These are phyloP conservation scores for Saksenaea vasiformis DNA, from an alignment of 371 early-diverging fungal species.

Conservation along the genomic window DNA sequence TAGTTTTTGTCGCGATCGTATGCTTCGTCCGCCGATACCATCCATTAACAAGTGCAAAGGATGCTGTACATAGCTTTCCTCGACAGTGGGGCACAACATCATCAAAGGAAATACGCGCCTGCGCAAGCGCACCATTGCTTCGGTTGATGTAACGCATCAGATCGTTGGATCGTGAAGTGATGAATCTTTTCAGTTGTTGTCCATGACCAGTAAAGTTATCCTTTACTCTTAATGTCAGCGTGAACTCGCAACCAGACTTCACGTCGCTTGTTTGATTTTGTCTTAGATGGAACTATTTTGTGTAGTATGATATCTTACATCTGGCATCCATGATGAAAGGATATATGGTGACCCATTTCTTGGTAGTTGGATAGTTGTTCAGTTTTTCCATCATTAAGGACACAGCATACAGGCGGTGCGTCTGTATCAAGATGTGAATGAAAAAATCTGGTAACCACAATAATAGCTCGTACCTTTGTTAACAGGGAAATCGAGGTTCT, in stretches of 20 bases:
- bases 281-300: not conserved
- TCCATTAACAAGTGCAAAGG: slow-evolving; percentile 40
- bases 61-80: slow-evolving; percentile 25
- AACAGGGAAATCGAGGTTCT: slow-evolving; percentile 38
- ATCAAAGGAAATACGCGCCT: slow-evolving; percentile 32
- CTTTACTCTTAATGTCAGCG: slow-evolving; percentile 15
- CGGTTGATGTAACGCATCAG: slow-evolving; percentile 20
- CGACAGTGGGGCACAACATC: slow-evolving; percentile 20
- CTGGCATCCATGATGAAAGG: slow-evolving; percentile 18
- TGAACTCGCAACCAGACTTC: slow-evolving; percentile 14
- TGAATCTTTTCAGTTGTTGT: not conserved
- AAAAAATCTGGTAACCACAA: not conserved
- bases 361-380: slow-evolving; percentile 11
- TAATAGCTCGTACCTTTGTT: slow-evolving; percentile 19
- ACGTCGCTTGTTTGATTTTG: slow-evolving; percentile 15
- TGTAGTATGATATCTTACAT: slow-evolving; percentile 11
- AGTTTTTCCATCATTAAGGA: slow-evolving; percentile 9
- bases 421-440: slow-evolving; percentile 4
- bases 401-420: slow-evolving; percentile 17
- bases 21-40: slow-evolving; percentile 35
- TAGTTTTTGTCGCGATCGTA: slow-evolving; percentile 6
- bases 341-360: slow-evolving; percentile 15
- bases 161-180: slow-evolving; percentile 5
- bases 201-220: not conserved
- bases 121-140: slow-evolving; percentile 32